Percentiles rank a stretch among this genome's conserved stretches.
phyloP scores from a whole-genome alignment of 176 grass and related monocot species.

The Carex pumila region DNA sequence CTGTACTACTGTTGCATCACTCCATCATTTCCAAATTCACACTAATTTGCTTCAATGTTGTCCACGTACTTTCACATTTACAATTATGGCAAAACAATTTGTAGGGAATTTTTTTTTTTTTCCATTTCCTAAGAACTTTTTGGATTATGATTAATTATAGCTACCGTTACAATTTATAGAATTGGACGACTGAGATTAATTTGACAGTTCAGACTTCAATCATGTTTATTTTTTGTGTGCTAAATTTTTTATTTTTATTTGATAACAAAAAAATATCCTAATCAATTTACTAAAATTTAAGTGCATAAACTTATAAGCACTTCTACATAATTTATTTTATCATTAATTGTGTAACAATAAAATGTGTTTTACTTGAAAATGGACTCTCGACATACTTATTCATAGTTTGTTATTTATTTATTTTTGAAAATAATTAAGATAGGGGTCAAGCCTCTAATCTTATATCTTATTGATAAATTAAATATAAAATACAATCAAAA shows the following conservation, averaged over 20 bases:
- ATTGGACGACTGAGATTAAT: background rate
- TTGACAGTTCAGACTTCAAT: background rate
- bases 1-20: background rate
- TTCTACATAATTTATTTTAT: background rate
- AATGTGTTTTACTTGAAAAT: background rate
- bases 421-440: no score
- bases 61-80: background rate
- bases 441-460: no score
- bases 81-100: no score
- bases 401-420: no score
- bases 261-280: background rate
- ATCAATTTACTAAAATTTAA: background rate
- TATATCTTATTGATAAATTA: no score
- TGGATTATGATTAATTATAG: no score
- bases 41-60: background rate
- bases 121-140: background rate
- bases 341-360: background rate
- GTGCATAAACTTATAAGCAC: background rate
- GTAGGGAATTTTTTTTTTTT: background rate
- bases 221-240: background rate
- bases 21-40: background rate
- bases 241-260: background rate
- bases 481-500: no score
- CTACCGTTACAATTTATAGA: background rate
- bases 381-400: background rate